These are phyloP conservation scores for Panaeolus papilionaceus DNA, from an alignment of 768 basidiomycete genomes.

Conservation along the genomic window DNA sequence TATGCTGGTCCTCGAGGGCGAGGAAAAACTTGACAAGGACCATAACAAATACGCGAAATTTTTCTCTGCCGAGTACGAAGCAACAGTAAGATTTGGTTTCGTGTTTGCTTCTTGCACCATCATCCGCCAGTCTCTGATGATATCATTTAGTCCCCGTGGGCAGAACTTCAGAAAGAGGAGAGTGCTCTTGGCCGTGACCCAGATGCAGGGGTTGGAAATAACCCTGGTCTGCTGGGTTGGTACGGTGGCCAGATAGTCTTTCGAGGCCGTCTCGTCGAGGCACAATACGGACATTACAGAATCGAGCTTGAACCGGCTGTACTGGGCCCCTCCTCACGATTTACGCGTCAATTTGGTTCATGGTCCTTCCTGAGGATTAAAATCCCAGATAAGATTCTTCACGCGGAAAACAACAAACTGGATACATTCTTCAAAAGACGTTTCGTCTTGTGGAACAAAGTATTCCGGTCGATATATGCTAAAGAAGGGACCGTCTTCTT, in stretches of 20 bases:
- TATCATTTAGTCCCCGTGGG: constrained; percentile 61
- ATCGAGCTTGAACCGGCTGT: constrained; percentile 53
- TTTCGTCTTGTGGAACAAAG: constrained; percentile 56
- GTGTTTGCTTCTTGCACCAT: not conserved
- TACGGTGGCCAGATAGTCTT: constrained; percentile 71
- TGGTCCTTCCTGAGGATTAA: constrained; percentile 57
- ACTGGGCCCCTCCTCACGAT: constrained; percentile 62
- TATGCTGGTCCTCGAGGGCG: not conserved
- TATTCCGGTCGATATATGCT: constrained; percentile 66
- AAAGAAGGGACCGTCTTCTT: constrained; percentile 65
- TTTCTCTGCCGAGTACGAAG: not conserved
- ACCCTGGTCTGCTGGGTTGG: constrained; percentile 47
- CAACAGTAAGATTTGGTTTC: not conserved
- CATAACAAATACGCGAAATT: not conserved
- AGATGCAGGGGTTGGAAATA: constrained; percentile 49
- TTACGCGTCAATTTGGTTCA: constrained; percentile 67
- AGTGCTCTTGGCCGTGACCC: constrained; percentile 38
- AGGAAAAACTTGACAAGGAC: not conserved
- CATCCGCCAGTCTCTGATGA: not conserved
- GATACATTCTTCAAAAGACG: constrained; percentile 51
- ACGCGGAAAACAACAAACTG: constrained; percentile 37
- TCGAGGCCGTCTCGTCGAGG: constrained; percentile 32
- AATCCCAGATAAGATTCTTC: constrained; percentile 41
- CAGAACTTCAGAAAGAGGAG: constrained; percentile 65
- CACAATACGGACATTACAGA: constrained; percentile 28